phyloP scores from a whole-genome alignment of 208 protist species.

The Acanthamoeba sp. region DNA sequence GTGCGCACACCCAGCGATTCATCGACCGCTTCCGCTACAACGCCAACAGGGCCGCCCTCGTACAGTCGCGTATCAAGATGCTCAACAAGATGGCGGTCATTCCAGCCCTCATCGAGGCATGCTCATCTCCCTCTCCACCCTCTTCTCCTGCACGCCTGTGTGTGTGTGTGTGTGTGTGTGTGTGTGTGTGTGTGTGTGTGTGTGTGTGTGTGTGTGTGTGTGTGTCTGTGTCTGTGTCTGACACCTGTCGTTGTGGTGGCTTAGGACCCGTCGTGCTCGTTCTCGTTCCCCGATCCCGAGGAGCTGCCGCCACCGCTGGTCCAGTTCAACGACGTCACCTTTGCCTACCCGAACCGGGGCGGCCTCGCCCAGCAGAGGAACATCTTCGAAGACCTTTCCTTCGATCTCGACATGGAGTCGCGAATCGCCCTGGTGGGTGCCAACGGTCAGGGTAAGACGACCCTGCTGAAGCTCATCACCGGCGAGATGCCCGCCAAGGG shows the following conservation, averaged over 20 bases:
- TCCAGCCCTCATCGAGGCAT: constrained; percentile 17
- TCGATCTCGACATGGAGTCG: constrained; percentile 70
- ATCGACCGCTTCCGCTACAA: constrained; percentile 86
- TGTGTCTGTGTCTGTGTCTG: background rate
- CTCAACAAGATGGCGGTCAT: constrained; percentile 84
- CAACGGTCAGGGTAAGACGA: constrained; percentile 90
- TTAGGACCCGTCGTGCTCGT: constrained; percentile 73
- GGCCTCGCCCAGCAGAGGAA: constrained; percentile 79
- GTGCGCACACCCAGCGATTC: constrained; percentile 74
- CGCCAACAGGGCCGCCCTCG: constrained; percentile 81
- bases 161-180: too few species aligned
- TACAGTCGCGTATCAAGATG: constrained; percentile 87
- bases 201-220: too few species aligned
- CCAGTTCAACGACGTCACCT: constrained; percentile 91
- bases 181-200: too few species aligned
- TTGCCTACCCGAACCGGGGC: constrained; percentile 80
- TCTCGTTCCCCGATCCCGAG: constrained; percentile 84
- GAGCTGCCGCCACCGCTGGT: constrained; percentile 91
- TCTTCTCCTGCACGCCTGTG: too few species aligned
- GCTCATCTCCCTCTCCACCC: background rate
- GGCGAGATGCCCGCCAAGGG: constrained; percentile 81
- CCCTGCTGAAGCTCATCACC: constrained; percentile 88
- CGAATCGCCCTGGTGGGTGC: constrained; percentile 82
- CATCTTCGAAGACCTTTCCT: constrained; percentile 60
- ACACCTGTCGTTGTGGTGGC: background rate